phyloP scores from a whole-genome alignment of 495 filamentous ascomycete species.

The Articulospora tetracladia region DNA sequence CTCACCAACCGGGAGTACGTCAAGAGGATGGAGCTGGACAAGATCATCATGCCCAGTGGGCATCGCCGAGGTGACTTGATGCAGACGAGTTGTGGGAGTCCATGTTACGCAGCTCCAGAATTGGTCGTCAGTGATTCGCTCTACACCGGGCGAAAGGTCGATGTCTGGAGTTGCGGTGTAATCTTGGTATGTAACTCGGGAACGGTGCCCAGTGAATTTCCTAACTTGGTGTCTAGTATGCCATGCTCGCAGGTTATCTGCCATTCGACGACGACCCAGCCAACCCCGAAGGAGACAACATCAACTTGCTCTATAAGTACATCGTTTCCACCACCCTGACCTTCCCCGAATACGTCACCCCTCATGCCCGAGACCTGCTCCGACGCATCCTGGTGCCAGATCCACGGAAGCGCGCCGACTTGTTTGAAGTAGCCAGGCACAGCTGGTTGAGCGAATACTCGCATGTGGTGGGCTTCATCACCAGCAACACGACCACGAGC shows the following conservation, averaged over 20 bases:
- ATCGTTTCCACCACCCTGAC: constrained; percentile 96
- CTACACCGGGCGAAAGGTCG: constrained; percentile 96
- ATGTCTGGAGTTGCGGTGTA: constrained; percentile 99
- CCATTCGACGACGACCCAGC: constrained; percentile 98
- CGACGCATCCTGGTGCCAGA: constrained; percentile 95
- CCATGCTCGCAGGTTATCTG: constrained; percentile 98
- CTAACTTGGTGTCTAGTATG: constrained; percentile 62
- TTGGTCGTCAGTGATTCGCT: constrained; percentile 95
- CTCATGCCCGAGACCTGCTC: constrained; percentile 90
- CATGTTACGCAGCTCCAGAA: constrained; percentile 96
- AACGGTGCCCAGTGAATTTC: background rate
- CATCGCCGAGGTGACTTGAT: constrained; percentile 68
- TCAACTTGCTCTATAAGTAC: constrained; percentile 98
- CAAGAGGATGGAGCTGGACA: constrained; percentile 71
- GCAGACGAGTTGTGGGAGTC: constrained; percentile 80
- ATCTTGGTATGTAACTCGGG: constrained; percentile 72
- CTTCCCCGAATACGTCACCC: constrained; percentile 98
- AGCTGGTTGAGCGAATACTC: constrained; percentile 98
- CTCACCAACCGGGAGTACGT: constrained; percentile 81
- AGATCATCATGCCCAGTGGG: constrained; percentile 46
- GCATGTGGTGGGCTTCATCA: constrained; percentile 92
- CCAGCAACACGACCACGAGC: constrained; percentile 85
- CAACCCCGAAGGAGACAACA: constrained; percentile 98
- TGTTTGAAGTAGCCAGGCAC: constrained; percentile 96
- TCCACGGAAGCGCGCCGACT: constrained; percentile 87